phyloP scores from a whole-genome alignment of 1,284 basidiomycete genomes.

The Irpex sp. region DNA sequence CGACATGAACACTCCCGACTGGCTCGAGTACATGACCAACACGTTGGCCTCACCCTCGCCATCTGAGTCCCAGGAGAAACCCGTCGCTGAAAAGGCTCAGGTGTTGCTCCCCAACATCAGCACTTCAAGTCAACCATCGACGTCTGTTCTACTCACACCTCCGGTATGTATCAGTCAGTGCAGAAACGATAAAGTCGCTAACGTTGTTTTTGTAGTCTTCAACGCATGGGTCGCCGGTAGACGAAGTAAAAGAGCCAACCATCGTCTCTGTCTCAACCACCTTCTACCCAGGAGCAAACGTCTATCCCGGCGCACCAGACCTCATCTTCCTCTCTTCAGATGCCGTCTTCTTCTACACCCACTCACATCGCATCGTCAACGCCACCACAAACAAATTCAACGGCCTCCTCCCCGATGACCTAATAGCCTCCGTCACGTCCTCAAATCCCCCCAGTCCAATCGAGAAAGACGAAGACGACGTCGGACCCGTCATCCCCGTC shows the following conservation, averaged over 20 bases:
- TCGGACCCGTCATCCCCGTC: constrained; percentile 27
- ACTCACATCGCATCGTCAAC: constrained; percentile 28
- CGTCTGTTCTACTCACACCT: constrained; percentile 56
- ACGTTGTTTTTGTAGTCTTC: constrained; percentile 21
- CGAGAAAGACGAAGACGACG: constrained; percentile 15
- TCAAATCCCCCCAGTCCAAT: constrained; percentile 5
- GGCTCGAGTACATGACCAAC: constrained; percentile 62
- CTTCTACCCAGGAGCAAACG: constrained; percentile 64
- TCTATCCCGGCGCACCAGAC: constrained; percentile 49
- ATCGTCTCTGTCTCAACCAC: constrained; percentile 75
- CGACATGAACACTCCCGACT: constrained; percentile 43
- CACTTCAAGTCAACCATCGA: constrained; percentile 1
- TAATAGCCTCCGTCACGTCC: background rate
- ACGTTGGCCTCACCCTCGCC: constrained; percentile 13
- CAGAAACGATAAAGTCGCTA: background rate
- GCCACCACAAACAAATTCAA: constrained; percentile 35
- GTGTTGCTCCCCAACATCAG: constrained; percentile 11
- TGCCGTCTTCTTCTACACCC: constrained; percentile 59
- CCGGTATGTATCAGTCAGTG: constrained; percentile 39
- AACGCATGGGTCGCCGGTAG: constrained; percentile 28
- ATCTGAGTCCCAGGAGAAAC: constrained; percentile 20
- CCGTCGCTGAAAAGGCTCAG: constrained; percentile 23
- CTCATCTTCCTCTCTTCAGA: constrained; percentile 63
- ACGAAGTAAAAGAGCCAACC: constrained; percentile 28
- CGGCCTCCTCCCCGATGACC: constrained; percentile 19